Base-by-base conservation (phyloP, 2,329 filamentous ascomycete genomes). In the Biscogniauxia sp. region DNA sequence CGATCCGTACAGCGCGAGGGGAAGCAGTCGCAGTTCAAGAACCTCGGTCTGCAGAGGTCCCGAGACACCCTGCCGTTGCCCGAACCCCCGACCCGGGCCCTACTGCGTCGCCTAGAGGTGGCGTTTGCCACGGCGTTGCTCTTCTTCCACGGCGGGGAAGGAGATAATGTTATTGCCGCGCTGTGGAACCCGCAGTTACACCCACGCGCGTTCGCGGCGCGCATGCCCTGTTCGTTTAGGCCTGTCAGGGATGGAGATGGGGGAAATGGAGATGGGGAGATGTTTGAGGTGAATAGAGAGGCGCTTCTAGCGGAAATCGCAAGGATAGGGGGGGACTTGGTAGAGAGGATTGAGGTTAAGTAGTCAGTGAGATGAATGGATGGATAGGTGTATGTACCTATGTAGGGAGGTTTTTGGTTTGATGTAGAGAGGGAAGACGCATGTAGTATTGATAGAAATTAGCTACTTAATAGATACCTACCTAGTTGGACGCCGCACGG, bases 241-340 rank as follows among this genome's bases (percentile, higher is more conserved):
- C 84, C 89, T 62, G 70, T 79, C 0, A 69, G 20, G 57, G 57
- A 60, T 25, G 64, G 32, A 13, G 72, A 70, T 11, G 74, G 70
- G 0, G 75, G 72, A 0, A 79, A 76, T 5, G 78, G 78, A 4
- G 77, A 73, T 8, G 78, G 77, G 55, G 77, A 76, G 4, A 69
- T 82, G 20, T 85, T 90, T 23, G 81, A 84, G 64, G 76, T 93
- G 5, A 92, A 95, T 68, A 85, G 84, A 66, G 79, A 80, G 51
- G 88, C 83, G 0, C 85, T 95, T 5, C 69, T 93, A 55, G 79
- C 86, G 32, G 92, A 95, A 76, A 91, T 96, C 73, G 85, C 85
- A 51, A 84, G 87, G 63, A 78, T 89, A 50, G 87, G 87, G 8
- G 87, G 85, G 1, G 84, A 88, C 60, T 71, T 97, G 74, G 81